Base-by-base conservation (phyloP, 257 asterid species). In the Solanum chmielewskii region DNA sequence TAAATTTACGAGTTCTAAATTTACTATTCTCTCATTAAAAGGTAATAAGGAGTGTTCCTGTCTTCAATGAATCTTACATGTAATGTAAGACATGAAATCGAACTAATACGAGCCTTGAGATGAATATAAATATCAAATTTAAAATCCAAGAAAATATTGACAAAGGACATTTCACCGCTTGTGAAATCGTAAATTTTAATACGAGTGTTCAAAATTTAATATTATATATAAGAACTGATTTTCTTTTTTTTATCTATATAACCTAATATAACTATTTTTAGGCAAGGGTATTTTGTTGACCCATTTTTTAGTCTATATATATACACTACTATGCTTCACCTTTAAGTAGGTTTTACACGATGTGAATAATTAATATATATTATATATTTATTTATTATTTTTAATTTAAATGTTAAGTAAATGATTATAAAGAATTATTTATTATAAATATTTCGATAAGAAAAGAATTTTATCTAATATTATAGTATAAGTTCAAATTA, bases 161-260 rank as follows among this genome's bases (percentile, higher is more conserved):
- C 0, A n/a, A 64, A n/a, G 2, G 11, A 4, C 2, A 25, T 7
- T 7, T 59, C 8, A 12, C 2, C 11, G 21, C 18, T 3, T 5
- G 8, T 25, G 18, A 64, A 64, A 64, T 64, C 18, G 5, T 10
- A n/a, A n/a, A 64, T 64, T 25, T 64, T 16, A n/a, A 2, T 64
- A 64, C 4, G 9, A 64, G 7, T 64, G 18, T 64, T 64, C 9
- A 64, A n/a, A n/a, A 1, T 25, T 25, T 64, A 64, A 64, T 64
- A 25, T 64, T 25, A 64, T 64, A 27, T 64, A 25, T n/a, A 64
- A n/a, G 15, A n/a, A n/a, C 2, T 23, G 71, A 64, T 60, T 21
- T 21, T 60, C n/a, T 21, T 3, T 3, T 4, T 6, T 49, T 2
- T 0, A 64, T 25, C 7, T 56, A 64, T 64, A n/a, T 64, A 64